Conservation (phyloP, 768 basidiomycete species). For the Amylocystis lapponica region DNA sequence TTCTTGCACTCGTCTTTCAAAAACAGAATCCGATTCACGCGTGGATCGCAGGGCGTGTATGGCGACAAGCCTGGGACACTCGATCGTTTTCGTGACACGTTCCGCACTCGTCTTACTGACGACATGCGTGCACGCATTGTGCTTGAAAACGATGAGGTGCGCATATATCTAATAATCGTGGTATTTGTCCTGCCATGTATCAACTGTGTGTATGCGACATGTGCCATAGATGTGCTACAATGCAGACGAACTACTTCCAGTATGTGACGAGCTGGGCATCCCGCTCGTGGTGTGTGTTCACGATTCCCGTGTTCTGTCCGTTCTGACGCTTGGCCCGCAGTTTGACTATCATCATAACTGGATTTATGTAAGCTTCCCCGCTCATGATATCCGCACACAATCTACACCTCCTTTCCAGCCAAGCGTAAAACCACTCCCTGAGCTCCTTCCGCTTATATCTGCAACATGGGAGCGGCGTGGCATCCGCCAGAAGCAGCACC, state of each 20-base stretch:
- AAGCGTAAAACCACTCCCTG: constrained; percentile 31
- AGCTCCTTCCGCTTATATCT: constrained; percentile 71
- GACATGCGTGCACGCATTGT: constrained; percentile 71
- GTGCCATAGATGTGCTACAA: constrained; percentile 67
- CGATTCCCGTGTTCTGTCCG: constrained; percentile 56
- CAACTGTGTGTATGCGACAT: background rate
- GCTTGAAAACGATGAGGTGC: constrained; percentile 91
- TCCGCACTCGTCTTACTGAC: constrained; percentile 48
- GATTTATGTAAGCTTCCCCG: constrained; percentile 34
- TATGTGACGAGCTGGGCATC: constrained; percentile 80
- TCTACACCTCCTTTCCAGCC: constrained; percentile 34
- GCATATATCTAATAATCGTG: constrained; percentile 5
- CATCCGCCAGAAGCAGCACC: constrained; percentile 88
- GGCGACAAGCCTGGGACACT: constrained; percentile 72
- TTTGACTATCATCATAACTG: constrained; percentile 80
- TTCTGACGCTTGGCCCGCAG: constrained; percentile 26
- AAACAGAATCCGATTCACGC: background rate
- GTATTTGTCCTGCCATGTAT: background rate
- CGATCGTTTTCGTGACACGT: constrained; percentile 66
- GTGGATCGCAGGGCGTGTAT: constrained; percentile 55
- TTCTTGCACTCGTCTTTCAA: background rate
- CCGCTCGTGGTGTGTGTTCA: constrained; percentile 25
- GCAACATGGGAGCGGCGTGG: constrained; percentile 70
- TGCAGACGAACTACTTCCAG: constrained; percentile 79
- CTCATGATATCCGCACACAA: background rate